Conservation (phyloP, 2,329 filamentous ascomycete species). For the Alternaria ethzedia region DNA sequence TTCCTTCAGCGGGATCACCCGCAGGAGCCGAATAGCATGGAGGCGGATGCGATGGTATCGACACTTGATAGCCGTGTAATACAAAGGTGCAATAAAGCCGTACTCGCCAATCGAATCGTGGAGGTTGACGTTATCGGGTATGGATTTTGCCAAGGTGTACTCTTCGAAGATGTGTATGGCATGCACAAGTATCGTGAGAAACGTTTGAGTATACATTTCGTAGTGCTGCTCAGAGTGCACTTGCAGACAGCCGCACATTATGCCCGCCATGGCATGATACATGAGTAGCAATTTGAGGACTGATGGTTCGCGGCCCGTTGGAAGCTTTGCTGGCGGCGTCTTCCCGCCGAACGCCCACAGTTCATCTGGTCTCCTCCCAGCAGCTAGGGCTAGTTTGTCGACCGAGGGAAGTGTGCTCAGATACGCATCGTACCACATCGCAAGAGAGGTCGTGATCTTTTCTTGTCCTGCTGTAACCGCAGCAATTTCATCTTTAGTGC, state of each 20-base stretch:
- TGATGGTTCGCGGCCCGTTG: neutral
- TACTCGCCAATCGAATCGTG: constrained; percentile 23
- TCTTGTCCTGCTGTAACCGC: neutral
- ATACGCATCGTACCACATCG: constrained; percentile 2
- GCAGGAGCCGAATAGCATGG: constrained; percentile 48
- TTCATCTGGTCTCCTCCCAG: neutral
- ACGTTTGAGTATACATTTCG: constrained; percentile 28
- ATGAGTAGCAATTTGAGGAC: constrained; percentile 16
- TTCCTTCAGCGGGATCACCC: constrained; percentile 44
- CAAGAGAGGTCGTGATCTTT: neutral
- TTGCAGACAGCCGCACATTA: constrained; percentile 21
- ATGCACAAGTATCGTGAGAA: constrained; percentile 19
- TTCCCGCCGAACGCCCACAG: neutral
- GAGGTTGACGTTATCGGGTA: constrained; percentile 5
- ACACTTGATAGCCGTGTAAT: constrained; percentile 53
- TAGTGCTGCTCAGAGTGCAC: constrained; percentile 8
- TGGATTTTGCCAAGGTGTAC: neutral
- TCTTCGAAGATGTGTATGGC: neutral
- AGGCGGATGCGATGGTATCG: constrained; percentile 51
- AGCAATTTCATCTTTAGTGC: neutral
- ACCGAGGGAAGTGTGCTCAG: neutral
- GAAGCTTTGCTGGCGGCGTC: neutral
- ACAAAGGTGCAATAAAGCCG: constrained; percentile 4
- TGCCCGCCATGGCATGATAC: constrained; percentile 25
- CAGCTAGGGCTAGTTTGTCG: neutral